Conservation (phyloP, 768 basidiomycete genomes). For the Lanmaoa pseudosensibilis region DNA sequence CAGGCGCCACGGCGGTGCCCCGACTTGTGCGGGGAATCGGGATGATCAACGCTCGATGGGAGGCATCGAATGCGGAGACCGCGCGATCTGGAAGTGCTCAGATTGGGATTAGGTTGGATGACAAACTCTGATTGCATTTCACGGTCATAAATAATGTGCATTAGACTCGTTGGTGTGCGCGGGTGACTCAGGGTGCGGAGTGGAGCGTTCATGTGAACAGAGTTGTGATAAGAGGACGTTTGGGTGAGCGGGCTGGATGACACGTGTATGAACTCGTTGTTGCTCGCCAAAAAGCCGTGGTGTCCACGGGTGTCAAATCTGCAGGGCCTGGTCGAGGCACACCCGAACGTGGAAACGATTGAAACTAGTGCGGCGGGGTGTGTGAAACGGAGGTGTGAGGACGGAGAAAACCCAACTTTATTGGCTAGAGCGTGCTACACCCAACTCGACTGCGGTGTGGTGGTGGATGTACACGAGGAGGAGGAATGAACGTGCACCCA, state of each 20-base stretch:
- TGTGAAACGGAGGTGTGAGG: not conserved
- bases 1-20: not conserved
- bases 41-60: constrained; percentile 11
- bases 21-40: constrained; percentile 24
- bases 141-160: constrained; percentile 11
- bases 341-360: constrained; percentile 11
- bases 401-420: not conserved
- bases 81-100: constrained; percentile 23
- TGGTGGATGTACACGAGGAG: constrained; percentile 16
- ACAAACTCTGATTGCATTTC: constrained; percentile 17
- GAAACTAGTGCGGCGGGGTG: constrained; percentile 1
- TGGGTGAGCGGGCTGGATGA: constrained; percentile 15
- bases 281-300: constrained; percentile 15
- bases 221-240: constrained; percentile 14
- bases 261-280: constrained; percentile 18
- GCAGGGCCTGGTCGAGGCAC: constrained; percentile 1
- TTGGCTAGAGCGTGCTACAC: not conserved
- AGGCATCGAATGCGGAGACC: constrained; percentile 17
- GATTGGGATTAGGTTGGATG: constrained; percentile 26
- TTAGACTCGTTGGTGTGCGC: constrained; percentile 5
- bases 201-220: constrained; percentile 22
- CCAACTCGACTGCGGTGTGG: constrained; percentile 24
- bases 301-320: constrained; percentile 19
- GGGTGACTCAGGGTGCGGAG: constrained; percentile 10
- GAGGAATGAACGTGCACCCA: constrained; percentile 7